Evolutionary conservation across 257 asterid species (phyloP).

Genomic region (Craterostigma plantagineum): DNA sequence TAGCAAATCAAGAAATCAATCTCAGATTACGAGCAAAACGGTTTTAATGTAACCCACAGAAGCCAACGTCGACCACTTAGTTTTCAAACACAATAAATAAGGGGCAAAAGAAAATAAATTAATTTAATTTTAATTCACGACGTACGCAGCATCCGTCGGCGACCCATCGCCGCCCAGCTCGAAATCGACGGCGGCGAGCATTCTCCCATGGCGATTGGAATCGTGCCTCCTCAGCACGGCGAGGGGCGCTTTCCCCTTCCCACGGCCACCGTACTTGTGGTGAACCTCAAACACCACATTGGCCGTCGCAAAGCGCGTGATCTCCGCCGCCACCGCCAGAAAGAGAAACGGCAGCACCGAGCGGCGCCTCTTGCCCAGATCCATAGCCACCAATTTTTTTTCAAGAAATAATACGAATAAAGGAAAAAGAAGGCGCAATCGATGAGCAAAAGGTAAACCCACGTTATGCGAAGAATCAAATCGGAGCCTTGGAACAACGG

Average conservation of each 20-base stretch:
- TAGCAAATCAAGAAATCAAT: too few species aligned
- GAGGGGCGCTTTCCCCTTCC: background rate
- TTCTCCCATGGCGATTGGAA: slow-evolving; percentile 1
- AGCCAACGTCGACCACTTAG: too few species aligned
- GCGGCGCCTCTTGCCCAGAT: background rate
- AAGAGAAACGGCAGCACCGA: background rate
- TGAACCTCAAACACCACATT: slow-evolving; percentile 3
- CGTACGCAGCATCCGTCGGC: slow-evolving; percentile 2
- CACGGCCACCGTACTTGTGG: slow-evolving; percentile 3
- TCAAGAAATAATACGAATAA: too few species aligned
- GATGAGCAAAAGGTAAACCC: too few species aligned
- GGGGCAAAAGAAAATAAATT: background rate
- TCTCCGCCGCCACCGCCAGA: background rate
- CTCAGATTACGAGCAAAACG: too few species aligned
- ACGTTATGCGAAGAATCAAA: too few species aligned
- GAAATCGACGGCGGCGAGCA: slow-evolving; percentile 5
- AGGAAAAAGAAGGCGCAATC: too few species aligned
- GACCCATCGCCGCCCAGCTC: slow-evolving; percentile 5
- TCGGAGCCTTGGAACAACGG: too few species aligned
- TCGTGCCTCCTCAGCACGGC: slow-evolving; percentile 1
- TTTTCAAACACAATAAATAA: too few species aligned
- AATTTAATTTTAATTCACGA: background rate
- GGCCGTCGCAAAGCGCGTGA: background rate
- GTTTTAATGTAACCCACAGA: too few species aligned
- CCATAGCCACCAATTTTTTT: background rate